Base-by-base conservation (phyloP, 352 stramenopile genomes). In the Phytophthora idaei region DNA sequence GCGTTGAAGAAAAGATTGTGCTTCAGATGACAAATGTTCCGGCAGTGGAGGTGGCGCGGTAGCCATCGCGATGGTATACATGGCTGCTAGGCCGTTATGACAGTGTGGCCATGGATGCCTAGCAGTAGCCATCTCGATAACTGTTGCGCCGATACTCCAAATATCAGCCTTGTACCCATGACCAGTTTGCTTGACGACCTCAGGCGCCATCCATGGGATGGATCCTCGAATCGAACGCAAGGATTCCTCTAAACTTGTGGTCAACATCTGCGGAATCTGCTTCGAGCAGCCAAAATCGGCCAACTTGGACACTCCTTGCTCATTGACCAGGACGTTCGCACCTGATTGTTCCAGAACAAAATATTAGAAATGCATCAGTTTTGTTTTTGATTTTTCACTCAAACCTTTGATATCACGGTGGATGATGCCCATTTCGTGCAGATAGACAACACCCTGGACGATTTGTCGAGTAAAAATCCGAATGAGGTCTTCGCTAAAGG, bases 351-450 rank as follows among this genome's bases (percentile, higher is more conserved):
- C 10, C 12, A 29, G n/a, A 47, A 54, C 10, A 42, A 32, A 3
- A 42, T 39, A 17, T 47, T 54, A 58, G 39, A 53, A 41, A 49
- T 46, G 25, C 5, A 52, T 17, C 6, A 15, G 28, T 2, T 21
- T 21, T 21, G 17, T 48, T 39, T 44, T 47, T 12, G 14, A 8
- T 12, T 54, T 21, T 46, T 37, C 34, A 37, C 7, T 14, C 48
- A 39, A 47, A 83, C 80, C 85, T 78, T 98, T 98, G 62, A 98
- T 98, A 73, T 98, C 93, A 21, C 94, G 83, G 67, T 98, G 94
- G 36, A 98, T 89, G 51, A 98, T 96, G 17, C 87, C 79, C 63
- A 98, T 93, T 32, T 85, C 72, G 69, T 98, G 94, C 6, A 98
- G 71, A 74, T 98, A 98, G 7, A 84, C 73, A n/a, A 98, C 82